These are phyloP conservation scores for Leccinum subtestaceum DNA, from an alignment of 768 basidiomycete species.

Conservation along the genomic window DNA sequence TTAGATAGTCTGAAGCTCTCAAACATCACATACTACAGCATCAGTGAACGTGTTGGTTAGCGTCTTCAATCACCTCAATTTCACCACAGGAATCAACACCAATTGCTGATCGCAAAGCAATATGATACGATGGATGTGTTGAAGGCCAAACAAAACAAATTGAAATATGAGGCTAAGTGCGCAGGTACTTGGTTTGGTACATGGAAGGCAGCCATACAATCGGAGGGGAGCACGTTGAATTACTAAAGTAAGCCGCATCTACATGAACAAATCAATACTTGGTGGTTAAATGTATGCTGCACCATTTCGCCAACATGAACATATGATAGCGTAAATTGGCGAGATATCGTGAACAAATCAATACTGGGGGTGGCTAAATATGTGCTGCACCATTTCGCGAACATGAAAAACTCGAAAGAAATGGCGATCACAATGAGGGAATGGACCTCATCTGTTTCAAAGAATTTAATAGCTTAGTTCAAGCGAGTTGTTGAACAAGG, in stretches of 20 bases:
- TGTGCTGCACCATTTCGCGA: not conserved
- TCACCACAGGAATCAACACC: not conserved
- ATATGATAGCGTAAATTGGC: not conserved
- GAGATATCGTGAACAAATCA: not conserved
- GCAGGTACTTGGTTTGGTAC: not conserved
- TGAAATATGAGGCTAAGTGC: not conserved
- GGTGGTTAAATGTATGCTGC: not conserved
- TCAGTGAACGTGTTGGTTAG: not conserved
- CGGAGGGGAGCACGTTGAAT: not conserved
- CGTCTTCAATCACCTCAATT: not conserved
- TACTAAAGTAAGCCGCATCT: not conserved
- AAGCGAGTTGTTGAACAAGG: not conserved
- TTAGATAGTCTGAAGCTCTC: too few species aligned
- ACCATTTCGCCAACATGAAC: not conserved
- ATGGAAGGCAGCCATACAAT: slow-evolving; percentile 4
- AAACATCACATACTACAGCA: not conserved
- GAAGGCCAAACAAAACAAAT: not conserved
- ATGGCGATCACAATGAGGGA: not conserved
- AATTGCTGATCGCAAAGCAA: not conserved
- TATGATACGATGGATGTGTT: not conserved
- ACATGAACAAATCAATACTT: too few species aligned
- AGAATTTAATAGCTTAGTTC: not conserved
- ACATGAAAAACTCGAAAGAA: not conserved
- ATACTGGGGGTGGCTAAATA: too few species aligned
- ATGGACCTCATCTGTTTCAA: not conserved